Base-by-base conservation (phyloP, 345 rosid genomes). In the Hibiscus trionum region DNA sequence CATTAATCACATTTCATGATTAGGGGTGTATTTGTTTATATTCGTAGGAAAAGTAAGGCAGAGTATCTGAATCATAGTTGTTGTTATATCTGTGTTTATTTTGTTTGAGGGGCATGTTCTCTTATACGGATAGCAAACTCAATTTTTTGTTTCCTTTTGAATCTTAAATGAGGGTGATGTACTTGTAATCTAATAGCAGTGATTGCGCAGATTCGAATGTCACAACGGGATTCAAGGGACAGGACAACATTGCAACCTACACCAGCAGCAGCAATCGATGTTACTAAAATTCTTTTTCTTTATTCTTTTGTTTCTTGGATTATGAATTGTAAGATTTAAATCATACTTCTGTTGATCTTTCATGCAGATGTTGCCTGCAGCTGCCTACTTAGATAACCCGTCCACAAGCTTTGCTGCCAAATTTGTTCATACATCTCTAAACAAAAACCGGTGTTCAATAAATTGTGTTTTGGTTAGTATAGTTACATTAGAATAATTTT, bases 261-360 rank as follows among this genome's bases (percentile, higher is more conserved):
- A 47, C 89, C 97, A 75, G 97, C 97, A 52, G 99, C 97, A 57
- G 92, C 93, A 39, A 87, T 95, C 56, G 99, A 95, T 84, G 97
- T 95, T 24, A 53, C 90, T 66, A 72, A 71, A 69, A 60, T 42
- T 33, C 5, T 21, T 70, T 75, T 21, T 74, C 66, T 77, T 27
- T 55, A 17, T 33, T 72, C 47, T 61, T 46, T 66, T 39, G n/a
- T 72, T 49, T 67, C 21, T 68, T 66, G 50, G 72, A 21, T 75
- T 70, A 53, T 73, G 29, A 56, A 26, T 35, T 7, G 24, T 71
- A 35, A 31, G 69, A 11, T 57, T 29, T 75, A 21, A 66, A 60
- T 70, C 47, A 21, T 70, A 56, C 50, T 46, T 77, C 12, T 64
- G 7, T 74, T 77, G 66, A 33, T 66, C 69, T 59, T 64, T 80